These are phyloP conservation scores for Pyrenophora teres DNA, from an alignment of 2,329 filamentous ascomycete species.

Conservation along the genomic window DNA sequence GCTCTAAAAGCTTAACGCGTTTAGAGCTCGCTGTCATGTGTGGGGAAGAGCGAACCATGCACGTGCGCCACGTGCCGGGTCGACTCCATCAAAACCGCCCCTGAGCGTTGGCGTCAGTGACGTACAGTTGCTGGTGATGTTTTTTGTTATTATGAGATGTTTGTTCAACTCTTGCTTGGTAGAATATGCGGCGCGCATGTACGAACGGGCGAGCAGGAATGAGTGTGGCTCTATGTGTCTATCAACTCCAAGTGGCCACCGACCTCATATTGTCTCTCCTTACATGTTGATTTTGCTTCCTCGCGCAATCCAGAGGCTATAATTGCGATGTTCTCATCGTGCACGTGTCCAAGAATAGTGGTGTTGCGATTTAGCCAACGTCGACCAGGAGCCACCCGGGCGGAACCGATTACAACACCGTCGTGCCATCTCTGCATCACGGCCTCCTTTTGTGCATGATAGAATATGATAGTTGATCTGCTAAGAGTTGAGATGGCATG, in stretches of 20 bases:
- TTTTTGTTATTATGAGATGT: background rate
- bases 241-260: no score
- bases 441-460: no score
- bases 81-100: slow-evolving; percentile 2
- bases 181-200: background rate
- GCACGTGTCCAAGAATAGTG: background rate
- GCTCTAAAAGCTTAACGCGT: slow-evolving; percentile 44
- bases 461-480: no score
- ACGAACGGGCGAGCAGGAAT: no score
- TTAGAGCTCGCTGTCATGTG: slow-evolving; percentile 35
- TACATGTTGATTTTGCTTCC: background rate
- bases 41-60: slow-evolving; percentile 34
- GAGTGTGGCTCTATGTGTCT: no score
- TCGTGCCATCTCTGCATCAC: no score
- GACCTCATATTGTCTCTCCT: no score
- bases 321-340: background rate
- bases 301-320: background rate
- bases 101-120: background rate
- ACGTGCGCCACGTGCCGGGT: slow-evolving; percentile 30
- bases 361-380: background rate
- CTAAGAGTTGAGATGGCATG: no score
- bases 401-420: no score
- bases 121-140: background rate
- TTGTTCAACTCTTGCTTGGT: background rate
- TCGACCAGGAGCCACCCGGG: background rate